Conservation (phyloP, 768 basidiomycete genomes). For the Naganishia onofrii region DNA sequence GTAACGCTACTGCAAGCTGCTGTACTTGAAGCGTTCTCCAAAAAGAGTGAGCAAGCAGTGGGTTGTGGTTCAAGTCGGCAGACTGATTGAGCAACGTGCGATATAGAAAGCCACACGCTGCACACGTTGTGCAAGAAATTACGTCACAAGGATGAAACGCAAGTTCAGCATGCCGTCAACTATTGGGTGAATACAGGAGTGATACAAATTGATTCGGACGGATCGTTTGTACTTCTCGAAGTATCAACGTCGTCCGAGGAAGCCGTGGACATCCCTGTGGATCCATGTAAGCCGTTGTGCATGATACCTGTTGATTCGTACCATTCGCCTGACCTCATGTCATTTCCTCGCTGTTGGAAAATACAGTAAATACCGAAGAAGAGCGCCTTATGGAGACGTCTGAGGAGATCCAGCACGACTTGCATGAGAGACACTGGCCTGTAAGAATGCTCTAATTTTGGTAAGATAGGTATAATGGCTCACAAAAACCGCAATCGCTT, state of each 20-base stretch:
- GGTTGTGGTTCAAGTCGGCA: no score
- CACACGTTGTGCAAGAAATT: background rate
- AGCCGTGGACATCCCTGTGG: background rate
- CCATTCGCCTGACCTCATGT: background rate
- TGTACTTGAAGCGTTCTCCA: slow-evolving; percentile 78
- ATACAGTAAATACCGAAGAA: slow-evolving; percentile 13
- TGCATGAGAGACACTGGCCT: slow-evolving; percentile 23
- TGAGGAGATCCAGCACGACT: slow-evolving; percentile 14
- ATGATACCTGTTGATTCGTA: background rate
- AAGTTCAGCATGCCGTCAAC: slow-evolving; percentile 32
- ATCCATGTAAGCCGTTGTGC: background rate
- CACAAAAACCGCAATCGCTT: background rate
- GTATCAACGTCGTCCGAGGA: background rate
- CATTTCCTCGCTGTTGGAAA: no score
- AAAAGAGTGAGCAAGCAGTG: slow-evolving; percentile 58
- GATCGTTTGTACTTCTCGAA: slow-evolving; percentile 14
- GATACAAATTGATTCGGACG: slow-evolving; percentile 4
- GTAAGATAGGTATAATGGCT: background rate
- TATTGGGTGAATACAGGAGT: slow-evolving; percentile 36
- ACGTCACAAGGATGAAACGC: slow-evolving; percentile 15
- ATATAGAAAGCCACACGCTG: slow-evolving; percentile 26
- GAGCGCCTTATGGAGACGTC: background rate
- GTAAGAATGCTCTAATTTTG: background rate
- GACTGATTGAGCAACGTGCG: background rate
- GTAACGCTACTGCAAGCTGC: slow-evolving; percentile 87